A percentile compares a stretch with the other conserved stretches of the same genome.
Evolutionary conservation across 139 green algal genomes (phyloP).

Genomic region (Coccomyxa sp.): DNA sequence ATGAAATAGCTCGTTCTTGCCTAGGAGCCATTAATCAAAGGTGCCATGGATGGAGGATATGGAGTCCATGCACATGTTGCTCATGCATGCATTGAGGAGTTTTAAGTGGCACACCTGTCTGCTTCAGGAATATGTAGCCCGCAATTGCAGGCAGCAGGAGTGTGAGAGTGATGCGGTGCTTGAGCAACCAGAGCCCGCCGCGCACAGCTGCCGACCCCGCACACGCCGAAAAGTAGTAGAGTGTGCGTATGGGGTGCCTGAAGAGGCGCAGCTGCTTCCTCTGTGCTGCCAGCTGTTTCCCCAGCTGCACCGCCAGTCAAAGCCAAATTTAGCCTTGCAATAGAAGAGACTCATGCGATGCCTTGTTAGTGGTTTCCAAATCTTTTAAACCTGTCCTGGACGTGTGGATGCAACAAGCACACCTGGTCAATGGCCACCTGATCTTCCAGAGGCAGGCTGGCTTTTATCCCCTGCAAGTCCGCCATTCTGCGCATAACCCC

Average conservation of each 20-base stretch:
- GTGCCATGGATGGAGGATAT: no score
- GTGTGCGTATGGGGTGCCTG: slow-evolving; percentile 42
- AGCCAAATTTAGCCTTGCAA: no score
- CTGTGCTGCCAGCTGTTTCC: slow-evolving; percentile 12
- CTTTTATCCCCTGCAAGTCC: slow-evolving; percentile 10
- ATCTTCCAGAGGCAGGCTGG: background rate
- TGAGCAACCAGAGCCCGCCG: slow-evolving; percentile 43
- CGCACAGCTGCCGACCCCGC: slow-evolving; percentile 7
- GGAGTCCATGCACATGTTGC: background rate
- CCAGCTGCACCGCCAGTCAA: slow-evolving; percentile 15
- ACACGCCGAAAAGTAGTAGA: slow-evolving; percentile 48
- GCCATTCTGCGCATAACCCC: background rate
- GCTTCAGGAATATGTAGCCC: slow-evolving; percentile 41
- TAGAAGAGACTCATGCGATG: no score
- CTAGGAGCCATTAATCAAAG: no score
- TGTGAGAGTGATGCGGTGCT: slow-evolving; percentile 63
- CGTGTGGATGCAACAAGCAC: background rate
- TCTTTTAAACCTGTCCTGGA: no score
- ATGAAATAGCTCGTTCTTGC: background rate
- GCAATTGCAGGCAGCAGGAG: slow-evolving; percentile 52
- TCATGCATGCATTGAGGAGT: background rate
- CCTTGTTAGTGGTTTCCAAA: no score
- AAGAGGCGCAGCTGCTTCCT: slow-evolving; percentile 47
- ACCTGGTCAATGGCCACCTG: slow-evolving; percentile 14
- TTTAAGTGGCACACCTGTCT: slow-evolving; percentile 1